These are phyloP conservation scores for Colletotrichum trifolii DNA, from an alignment of 2,329 filamentous ascomycete genomes.

Conservation along the genomic window DNA sequence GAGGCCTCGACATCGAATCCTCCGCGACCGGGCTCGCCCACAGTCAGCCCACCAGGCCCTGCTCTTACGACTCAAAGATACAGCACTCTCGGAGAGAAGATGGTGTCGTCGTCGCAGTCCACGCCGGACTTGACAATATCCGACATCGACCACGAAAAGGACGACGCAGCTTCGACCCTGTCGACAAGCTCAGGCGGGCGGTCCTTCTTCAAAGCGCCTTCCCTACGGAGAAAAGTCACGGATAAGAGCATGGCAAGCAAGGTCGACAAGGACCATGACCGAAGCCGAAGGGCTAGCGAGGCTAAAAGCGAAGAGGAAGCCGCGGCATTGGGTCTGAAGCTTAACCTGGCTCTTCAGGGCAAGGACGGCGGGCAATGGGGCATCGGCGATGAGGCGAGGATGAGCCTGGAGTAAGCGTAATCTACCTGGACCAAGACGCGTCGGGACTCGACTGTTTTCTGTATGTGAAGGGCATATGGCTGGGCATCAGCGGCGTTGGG, in stretches of 20 bases:
- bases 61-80: slow-evolving; percentile 44
- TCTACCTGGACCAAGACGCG: neutral
- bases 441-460: neutral
- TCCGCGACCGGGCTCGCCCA: slow-evolving; percentile 16
- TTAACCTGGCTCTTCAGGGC: slow-evolving; percentile 65
- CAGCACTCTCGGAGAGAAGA: slow-evolving; percentile 51
- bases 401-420: slow-evolving; percentile 76
- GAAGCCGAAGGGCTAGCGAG: slow-evolving; percentile 52
- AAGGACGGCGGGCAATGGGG: slow-evolving; percentile 75
- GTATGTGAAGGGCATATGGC: neutral
- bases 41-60: slow-evolving; percentile 27
- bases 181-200: slow-evolving; percentile 57
- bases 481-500: slow-evolving; percentile 28
- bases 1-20: slow-evolving; percentile 23
- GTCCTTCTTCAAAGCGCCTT: slow-evolving; percentile 55
- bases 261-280: slow-evolving; percentile 48
- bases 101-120: slow-evolving; percentile 45
- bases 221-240: slow-evolving; percentile 53
- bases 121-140: slow-evolving; percentile 36
- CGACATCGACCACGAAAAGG: slow-evolving; percentile 40
- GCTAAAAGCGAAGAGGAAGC: slow-evolving; percentile 56
- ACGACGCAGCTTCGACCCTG: slow-evolving; percentile 58
- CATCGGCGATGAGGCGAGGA: slow-evolving; percentile 84
- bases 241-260: slow-evolving; percentile 42
- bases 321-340: slow-evolving; percentile 54